Evolutionary conservation across 495 filamentous ascomycete genomes (phyloP).

Genomic region (Daldinia decipiens): DNA sequence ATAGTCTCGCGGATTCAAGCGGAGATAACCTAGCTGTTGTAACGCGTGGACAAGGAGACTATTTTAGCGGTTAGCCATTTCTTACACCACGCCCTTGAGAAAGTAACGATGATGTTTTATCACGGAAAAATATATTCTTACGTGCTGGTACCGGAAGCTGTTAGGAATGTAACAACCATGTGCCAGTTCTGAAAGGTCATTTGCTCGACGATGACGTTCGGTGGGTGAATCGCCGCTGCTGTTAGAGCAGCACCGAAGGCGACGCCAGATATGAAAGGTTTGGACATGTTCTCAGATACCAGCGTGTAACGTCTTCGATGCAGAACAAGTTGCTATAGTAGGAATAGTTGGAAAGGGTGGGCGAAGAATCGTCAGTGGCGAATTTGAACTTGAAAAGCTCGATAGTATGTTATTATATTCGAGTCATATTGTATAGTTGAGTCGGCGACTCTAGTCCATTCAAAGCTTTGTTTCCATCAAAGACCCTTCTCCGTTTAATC

Average conservation of each 20-base stretch:
- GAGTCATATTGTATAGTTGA: constrained; percentile 28
- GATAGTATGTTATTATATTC: constrained; percentile 22
- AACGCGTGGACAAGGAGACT: constrained; percentile 49
- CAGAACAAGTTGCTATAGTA: not conserved
- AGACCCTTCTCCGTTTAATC: constrained; percentile 7
- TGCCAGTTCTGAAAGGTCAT: constrained; percentile 64
- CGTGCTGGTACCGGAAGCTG: constrained; percentile 64
- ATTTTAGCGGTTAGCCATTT: constrained; percentile 19
- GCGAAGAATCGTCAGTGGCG: not conserved
- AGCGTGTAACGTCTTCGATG: not conserved
- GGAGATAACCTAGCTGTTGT: constrained; percentile 48
- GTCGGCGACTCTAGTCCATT: constrained; percentile 34
- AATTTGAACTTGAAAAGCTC: constrained; percentile 15
- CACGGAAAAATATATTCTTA: constrained; percentile 48
- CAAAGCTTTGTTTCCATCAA: constrained; percentile 15
- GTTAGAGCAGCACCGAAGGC: constrained; percentile 66
- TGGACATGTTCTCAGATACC: constrained; percentile 20
- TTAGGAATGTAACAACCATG: constrained; percentile 67
- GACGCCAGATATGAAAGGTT: constrained; percentile 54
- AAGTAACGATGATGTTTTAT: not conserved
- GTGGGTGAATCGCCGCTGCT: constrained; percentile 62
- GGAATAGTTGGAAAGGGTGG: not conserved
- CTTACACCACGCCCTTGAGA: not conserved
- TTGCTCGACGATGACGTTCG: constrained; percentile 63
- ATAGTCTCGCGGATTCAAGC: constrained; percentile 47